Base-by-base conservation (phyloP, 306 rosid genomes). In the Cicer yamashitae region DNA sequence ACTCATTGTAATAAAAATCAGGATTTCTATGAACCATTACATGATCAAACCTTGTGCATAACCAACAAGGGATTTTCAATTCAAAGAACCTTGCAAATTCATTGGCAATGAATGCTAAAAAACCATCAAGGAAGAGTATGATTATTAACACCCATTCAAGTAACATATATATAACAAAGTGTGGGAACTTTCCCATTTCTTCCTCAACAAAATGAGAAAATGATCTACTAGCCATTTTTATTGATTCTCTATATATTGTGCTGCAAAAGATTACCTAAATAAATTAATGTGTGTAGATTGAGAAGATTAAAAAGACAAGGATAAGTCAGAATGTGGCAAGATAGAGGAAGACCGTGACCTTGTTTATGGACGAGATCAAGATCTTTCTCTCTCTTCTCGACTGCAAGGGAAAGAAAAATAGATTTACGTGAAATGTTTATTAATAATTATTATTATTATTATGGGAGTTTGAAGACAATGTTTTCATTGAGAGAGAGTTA, bases 41-140 rank as follows among this genome's bases (percentile, higher is more conserved):
- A 75, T 88, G 98, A 52, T 92, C 96, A 39, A 96, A 84, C 54
- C 96, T 74, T 5, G 97, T 86, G 84, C 99, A 96, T 5, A 92
- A 79, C 87, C 89, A 77, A 58, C 99, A 96, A 0, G 99, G 98
- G 67, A 67, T 60, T 54, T 39, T 74, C 62, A 92, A 81, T 38
- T 89, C 97, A 15, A 96, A 96, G 82, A 88, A 81, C 78, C 58
- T 82, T n/a, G 99, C 92, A 30, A 85, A 96, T 78, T 92, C 93
- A 14, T 87, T 85, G 13, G 99, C 91, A 5, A 73, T 5, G 59
- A 96, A 87, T 3, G 93, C 89, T 2, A 96, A 78, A 57, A 92
- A 84, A 10, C 97, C 98, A 51, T 90, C 93, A 17, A 87, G 43
- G 80, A 90, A 90, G 7, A 96, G 96, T 57, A 90, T 17, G 17